These are phyloP conservation scores for Pichia manshurica DNA, from an alignment of 805 yeast species.

Conservation along the genomic window DNA sequence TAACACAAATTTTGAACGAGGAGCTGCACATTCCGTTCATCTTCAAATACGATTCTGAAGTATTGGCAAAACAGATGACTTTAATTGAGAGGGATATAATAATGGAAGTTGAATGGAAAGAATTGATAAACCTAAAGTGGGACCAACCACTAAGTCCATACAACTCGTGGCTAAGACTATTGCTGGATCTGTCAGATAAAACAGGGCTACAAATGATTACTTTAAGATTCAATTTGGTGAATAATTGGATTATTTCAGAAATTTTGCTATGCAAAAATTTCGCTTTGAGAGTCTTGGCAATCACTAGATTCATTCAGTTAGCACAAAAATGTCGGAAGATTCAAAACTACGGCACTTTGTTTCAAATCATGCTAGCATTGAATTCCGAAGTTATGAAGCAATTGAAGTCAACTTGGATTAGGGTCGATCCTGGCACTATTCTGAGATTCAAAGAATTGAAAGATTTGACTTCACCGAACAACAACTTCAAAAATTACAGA, in stretches of 20 bases:
- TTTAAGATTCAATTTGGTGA: conserved; percentile 80
- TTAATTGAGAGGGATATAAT: conserved; percentile 79
- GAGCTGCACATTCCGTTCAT: conserved; percentile 77
- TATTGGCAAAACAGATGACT: conserved; percentile 75
- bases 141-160: conserved; percentile 58
- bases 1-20: conserved; percentile 38
- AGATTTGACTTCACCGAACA: conserved; percentile 64
- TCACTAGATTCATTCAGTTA: conserved; percentile 82
- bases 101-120: conserved; percentile 88
- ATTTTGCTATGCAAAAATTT: conserved; percentile 61
- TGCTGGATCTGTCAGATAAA: conserved; percentile 42
- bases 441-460: conserved; percentile 63
- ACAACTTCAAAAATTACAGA: conserved; percentile 66
- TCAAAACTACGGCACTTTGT: conserved; percentile 81
- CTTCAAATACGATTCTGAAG: conserved; percentile 59
- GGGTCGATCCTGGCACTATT: conserved; percentile 66
- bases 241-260: conserved; percentile 90
- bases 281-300: conserved; percentile 56
- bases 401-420: conserved; percentile 67
- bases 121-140: conserved; percentile 73
- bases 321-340: conserved; percentile 66
- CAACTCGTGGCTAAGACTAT: conserved; percentile 76
- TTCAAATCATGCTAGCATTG: conserved; percentile 81
- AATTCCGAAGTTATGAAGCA: conserved; percentile 58
- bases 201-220: conserved; percentile 80